Conservation (phyloP, 495 filamentous ascomycete genomes). For the Xylaria cubensis region DNA sequence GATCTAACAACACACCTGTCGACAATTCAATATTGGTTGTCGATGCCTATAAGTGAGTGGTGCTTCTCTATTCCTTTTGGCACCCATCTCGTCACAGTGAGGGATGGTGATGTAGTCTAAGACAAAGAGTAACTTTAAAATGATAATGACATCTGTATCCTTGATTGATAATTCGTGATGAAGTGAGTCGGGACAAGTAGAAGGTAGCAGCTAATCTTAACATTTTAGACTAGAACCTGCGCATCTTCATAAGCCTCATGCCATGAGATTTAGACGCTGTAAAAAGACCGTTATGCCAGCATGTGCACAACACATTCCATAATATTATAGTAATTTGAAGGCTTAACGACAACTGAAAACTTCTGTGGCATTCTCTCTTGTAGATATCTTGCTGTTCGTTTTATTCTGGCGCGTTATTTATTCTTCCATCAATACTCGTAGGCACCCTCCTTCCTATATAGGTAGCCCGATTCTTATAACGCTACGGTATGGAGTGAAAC, state of each 20-base stretch:
- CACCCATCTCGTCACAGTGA: conserved; percentile 10
- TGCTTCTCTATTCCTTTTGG: conserved; percentile 13
- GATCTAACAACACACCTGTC: conserved; percentile 13
- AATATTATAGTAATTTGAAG: not conserved
- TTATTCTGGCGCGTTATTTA: not conserved
- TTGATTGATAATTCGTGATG: not conserved
- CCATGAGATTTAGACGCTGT: not conserved
- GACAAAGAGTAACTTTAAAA: conserved; percentile 5
- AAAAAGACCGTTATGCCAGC: not conserved
- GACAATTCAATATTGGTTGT: conserved; percentile 1
- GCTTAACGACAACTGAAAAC: not conserved
- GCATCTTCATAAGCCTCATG: not conserved
- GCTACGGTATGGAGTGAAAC: not conserved
- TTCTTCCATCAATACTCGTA: not conserved
- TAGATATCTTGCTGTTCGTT: conserved; percentile 16
- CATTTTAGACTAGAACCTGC: not conserved
- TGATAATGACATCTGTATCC: not conserved
- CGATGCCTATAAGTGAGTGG: conserved; percentile 1
- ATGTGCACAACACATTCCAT: not conserved
- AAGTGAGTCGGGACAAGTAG: not conserved
- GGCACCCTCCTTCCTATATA: conserved; percentile 21
- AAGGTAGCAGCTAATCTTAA: not conserved
- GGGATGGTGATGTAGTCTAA: not conserved
- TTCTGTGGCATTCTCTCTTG: not conserved
- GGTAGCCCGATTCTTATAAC: not conserved